Conservation (phyloP, 495 filamentous ascomycete species). For the Penicillium coprophilum region DNA sequence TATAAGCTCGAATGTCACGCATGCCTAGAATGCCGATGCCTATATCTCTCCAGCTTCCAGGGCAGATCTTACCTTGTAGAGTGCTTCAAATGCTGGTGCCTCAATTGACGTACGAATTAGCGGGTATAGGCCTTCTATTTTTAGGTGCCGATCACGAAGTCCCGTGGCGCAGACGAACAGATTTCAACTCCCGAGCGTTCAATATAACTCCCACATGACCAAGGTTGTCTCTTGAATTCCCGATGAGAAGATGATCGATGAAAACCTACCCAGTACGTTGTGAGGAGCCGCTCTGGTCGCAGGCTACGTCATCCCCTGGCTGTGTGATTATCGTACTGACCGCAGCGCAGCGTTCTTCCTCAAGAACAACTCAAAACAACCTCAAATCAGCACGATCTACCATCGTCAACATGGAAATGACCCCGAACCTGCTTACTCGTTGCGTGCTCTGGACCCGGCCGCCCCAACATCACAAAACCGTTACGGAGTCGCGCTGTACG, state of each 20-base stretch:
- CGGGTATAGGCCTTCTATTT: conserved; percentile 18
- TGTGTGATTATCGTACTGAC: conserved; percentile 33
- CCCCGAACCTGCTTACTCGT: conserved; percentile 70
- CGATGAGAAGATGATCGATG: conserved; percentile 74
- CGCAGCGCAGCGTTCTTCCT: conserved; percentile 61
- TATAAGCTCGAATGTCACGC: neutral
- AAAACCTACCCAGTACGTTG: conserved; percentile 75
- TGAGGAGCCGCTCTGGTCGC: conserved; percentile 24
- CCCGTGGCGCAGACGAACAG: conserved; percentile 29
- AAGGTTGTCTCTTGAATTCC: neutral
- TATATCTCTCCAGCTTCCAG: conserved; percentile 7
- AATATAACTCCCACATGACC: conserved; percentile 5
- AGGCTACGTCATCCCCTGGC: conserved; percentile 30
- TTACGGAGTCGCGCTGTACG: conserved; percentile 83
- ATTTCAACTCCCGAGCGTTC: neutral
- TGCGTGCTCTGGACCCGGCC: conserved; percentile 71
- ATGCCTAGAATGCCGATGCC: neutral
- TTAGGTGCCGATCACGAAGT: conserved; percentile 24
- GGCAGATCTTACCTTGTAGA: no score
- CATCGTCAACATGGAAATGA: conserved; percentile 80
- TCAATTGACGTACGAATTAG: neutral
- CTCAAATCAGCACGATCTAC: conserved; percentile 62
- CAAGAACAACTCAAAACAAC: conserved; percentile 45
- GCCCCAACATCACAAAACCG: conserved; percentile 69
- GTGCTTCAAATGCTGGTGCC: conserved; percentile 15